A percentile compares a stretch with the other conserved stretches of the same genome.
Evolutionary conservation across 202 grass and related monocot genomes (phyloP).

Genomic region (Carex sylvatica): DNA sequence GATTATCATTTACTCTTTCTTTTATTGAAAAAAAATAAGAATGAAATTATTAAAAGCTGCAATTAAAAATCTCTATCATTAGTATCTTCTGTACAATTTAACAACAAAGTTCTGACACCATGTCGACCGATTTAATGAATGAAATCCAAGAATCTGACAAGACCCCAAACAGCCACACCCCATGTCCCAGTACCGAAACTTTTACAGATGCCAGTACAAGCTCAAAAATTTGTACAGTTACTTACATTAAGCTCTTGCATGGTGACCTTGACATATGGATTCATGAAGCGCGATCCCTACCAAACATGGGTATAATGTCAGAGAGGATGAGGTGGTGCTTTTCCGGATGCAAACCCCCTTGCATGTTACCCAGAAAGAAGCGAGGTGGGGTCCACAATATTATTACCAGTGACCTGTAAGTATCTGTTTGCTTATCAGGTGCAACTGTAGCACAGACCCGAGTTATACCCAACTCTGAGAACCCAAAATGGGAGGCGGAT

Average conservation of each 20-base stretch:
- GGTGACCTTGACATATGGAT: conserved; percentile 89
- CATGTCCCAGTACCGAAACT: background rate
- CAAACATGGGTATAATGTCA: conserved; percentile 84
- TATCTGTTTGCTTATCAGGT: conserved; percentile 76
- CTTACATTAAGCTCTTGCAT: conserved; percentile 49
- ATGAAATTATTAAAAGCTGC: background rate
- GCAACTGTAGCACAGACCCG: conserved; percentile 82
- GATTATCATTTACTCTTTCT: too few species aligned
- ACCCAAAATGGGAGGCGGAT: conserved; percentile 93
- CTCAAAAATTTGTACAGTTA: background rate
- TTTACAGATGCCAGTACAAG: background rate
- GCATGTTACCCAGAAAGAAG: conserved; percentile 39
- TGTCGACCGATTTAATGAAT: conserved; percentile 8
- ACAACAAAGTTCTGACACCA: background rate
- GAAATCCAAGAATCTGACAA: conserved; percentile 9
- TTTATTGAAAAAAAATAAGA: background rate
- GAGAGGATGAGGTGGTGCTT: conserved; percentile 84
- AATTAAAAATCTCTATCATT: background rate
- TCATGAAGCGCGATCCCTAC: conserved; percentile 76
- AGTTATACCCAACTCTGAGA: conserved; percentile 77
- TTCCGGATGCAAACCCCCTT: conserved; percentile 47
- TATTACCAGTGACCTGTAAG: conserved; percentile 91
- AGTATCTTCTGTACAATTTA: background rate
- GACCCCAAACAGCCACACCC: background rate
- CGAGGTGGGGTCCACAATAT: conserved; percentile 44